These are phyloP conservation scores for Backusella tuberculispora DNA, from an alignment of 192 early-diverging fungal genomes.

Conservation along the genomic window DNA sequence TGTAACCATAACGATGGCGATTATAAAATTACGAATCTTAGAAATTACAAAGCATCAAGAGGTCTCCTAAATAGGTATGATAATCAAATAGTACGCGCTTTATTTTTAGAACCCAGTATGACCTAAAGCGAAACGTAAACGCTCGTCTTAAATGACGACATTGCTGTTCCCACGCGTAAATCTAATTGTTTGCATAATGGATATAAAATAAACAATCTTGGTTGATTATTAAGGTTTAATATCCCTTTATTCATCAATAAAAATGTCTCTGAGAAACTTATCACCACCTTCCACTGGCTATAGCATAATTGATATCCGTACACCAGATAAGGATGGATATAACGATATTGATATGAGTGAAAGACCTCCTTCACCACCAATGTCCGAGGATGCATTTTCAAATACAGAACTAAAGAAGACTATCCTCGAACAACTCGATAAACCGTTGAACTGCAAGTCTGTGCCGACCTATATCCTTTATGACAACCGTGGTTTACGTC, in stretches of 20 bases:
- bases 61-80: background rate
- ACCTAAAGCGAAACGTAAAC: background rate
- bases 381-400: conserved; percentile 33
- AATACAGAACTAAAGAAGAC: conserved; percentile 28
- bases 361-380: conserved; percentile 21
- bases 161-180: background rate
- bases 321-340: background rate
- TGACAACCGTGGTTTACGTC: conserved; percentile 78
- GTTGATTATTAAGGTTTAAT: background rate
- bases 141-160: background rate
- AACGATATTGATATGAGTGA: background rate
- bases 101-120: background rate
- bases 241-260: background rate
- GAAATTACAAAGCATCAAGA: background rate
- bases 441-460: conserved; percentile 46
- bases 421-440: conserved; percentile 25
- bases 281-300: conserved; percentile 19
- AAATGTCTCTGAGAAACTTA: background rate
- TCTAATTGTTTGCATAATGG: background rate
- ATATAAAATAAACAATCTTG: background rate
- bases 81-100: too few relatives aligned
- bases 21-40: too few relatives aligned
- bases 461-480: conserved; percentile 89
- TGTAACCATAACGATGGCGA: too few relatives aligned
- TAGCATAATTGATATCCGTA: conserved; percentile 14